Conservation (phyloP, 148 eudicot genomes). For the Heliosperma pusillum region DNA sequence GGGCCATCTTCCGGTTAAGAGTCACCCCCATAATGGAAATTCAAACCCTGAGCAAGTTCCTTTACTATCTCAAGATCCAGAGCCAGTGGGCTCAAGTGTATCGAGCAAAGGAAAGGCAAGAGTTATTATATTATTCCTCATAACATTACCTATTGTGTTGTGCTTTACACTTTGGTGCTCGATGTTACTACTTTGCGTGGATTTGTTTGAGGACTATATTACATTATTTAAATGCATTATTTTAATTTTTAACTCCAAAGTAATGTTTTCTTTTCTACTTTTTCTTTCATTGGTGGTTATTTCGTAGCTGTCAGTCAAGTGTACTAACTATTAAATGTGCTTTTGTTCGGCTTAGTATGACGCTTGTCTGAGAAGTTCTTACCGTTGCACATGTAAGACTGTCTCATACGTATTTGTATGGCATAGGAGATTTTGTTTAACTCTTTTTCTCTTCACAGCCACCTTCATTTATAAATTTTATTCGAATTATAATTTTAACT, state of each 20-base stretch:
- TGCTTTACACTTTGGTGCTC: neutral
- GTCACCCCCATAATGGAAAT: constrained; percentile 26
- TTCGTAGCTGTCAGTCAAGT: neutral
- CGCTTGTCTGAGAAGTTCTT: neutral
- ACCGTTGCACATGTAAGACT: too few relatives aligned
- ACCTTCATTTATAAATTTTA: too few relatives aligned
- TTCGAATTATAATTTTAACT: too few relatives aligned
- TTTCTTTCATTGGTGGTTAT: neutral
- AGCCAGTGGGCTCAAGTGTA: constrained; percentile 28
- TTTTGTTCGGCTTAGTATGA: neutral
- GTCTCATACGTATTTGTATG: too few relatives aligned
- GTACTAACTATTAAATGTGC: neutral
- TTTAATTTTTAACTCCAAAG: neutral
- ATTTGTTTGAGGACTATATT: too few relatives aligned
- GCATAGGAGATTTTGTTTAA: too few relatives aligned
- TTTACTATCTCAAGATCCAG: constrained; percentile 48
- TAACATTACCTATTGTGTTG: neutral
- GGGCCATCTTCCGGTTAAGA: constrained; percentile 51
- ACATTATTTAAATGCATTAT: too few relatives aligned
- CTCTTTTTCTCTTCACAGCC: too few relatives aligned
- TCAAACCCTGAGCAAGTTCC: constrained; percentile 59
- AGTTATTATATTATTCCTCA: neutral
- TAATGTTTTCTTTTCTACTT: neutral
- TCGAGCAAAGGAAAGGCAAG: constrained; percentile 59
- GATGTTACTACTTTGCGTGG: neutral